A percentile compares a stretch with the other conserved stretches of the same genome.
phyloP scores from a whole-genome alignment of 441 rosid genomes.

The Syzygium syzygioides region DNA sequence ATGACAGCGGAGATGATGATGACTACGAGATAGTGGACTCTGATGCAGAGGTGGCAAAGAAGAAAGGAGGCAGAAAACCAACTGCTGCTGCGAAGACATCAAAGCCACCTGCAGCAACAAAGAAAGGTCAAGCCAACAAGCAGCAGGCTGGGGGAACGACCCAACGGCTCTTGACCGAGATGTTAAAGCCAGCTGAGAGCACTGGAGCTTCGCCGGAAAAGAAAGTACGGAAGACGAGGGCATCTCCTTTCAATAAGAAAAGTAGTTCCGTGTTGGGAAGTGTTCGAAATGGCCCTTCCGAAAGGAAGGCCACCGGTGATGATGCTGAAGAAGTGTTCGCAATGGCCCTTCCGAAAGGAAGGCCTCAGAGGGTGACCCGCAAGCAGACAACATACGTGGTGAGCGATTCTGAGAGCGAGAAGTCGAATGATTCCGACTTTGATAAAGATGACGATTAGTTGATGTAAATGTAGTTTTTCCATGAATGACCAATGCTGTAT shows the following conservation, averaged over 20 bases:
- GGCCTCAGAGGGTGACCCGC: conserved; percentile 56
- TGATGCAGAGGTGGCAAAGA: conserved; percentile 16
- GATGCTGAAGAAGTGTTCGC: conserved; percentile 12
- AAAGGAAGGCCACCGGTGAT: conserved; percentile 26
- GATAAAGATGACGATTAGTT: conserved; percentile 31
- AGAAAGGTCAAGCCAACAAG: conserved; percentile 49
- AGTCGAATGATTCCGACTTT: conserved; percentile 40
- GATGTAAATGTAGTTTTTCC: background rate
- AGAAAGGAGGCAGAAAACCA: conserved; percentile 46
- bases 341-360: conserved; percentile 18
- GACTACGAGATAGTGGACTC: conserved; percentile 26
- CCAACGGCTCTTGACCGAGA: conserved; percentile 47
- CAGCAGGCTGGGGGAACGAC: conserved; percentile 24
- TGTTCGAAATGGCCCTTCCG: conserved; percentile 2
- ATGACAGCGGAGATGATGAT: conserved; percentile 23
- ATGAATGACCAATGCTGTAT: background rate
- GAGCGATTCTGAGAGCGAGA: conserved; percentile 65
- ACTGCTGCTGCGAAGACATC: conserved; percentile 39
- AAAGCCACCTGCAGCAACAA: conserved; percentile 49
- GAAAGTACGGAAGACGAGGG: conserved; percentile 77
- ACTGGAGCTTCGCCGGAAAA: conserved; percentile 57
- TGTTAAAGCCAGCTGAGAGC: conserved; percentile 39
- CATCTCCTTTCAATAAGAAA: conserved; percentile 90
- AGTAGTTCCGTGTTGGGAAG: conserved; percentile 54
- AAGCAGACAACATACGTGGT: conserved; percentile 40